Base-by-base conservation (phyloP, 2,329 filamentous ascomycete genomes). In the Penicillium sclerotigenum region DNA sequence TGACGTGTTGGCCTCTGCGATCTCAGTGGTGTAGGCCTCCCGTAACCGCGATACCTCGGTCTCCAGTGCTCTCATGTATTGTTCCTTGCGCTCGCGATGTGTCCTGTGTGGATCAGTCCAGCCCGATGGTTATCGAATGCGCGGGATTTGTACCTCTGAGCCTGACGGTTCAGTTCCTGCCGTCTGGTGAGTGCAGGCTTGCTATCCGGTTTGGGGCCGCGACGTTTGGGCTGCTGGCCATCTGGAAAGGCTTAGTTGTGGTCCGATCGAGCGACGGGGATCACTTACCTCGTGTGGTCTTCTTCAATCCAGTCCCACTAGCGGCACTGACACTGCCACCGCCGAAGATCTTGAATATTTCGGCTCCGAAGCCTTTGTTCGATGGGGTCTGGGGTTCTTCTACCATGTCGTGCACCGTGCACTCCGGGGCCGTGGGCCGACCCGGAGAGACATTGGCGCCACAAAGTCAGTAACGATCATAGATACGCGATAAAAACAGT, bases 141-240 rank as follows among this genome's bases (percentile, higher is more conserved):
- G 26, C 31, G 11, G 33, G 11, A 46, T 34, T n/a, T 28, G 37
- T 84, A 95, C 92, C 92, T 88, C 75, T 97, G 94, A 29, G 94
- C 94, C 77, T 97, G 93, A 61, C 94, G 85, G 71, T 97, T 97
- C 59, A 97, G 79, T 74, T 97, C 93, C 71, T 97, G 94, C 61
- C 93, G 85, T 59, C 93, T 83, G 20, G 93, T 97, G 67, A 96
- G 78, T 42, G 94, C 93, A 18, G 94, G 94, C 71, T 96, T 97
- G 79, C 89, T 95, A 73, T 97, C 94, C 20, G 94, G 94, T 73
- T 97, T 97, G 0, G 94, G 94, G 1, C 94, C 94, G 73, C 94
- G 86, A 63, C 90, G 86, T 77, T 97, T 99, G 3, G 90, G 86
- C 9, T 88, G 82, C 68, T 94, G 88, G 43, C 91, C 92, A 79